Evolutionary conservation across 495 filamentous ascomycete species (phyloP).

Genomic region (Penicilliopsis zonata): DNA sequence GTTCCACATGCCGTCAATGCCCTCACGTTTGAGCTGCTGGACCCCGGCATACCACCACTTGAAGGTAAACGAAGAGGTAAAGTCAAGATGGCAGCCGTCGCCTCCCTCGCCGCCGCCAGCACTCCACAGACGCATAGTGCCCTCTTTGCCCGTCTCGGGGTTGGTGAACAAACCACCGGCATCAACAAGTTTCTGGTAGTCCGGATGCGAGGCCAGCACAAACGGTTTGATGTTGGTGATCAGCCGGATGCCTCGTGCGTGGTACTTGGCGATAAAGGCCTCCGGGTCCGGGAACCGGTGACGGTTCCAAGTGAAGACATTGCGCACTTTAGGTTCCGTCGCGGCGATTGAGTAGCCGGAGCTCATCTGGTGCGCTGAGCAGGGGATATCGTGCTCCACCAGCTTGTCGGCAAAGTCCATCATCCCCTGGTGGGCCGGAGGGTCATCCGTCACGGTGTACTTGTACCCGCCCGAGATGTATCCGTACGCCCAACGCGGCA

Average conservation of each 20-base stretch:
- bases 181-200: constrained; percentile 42
- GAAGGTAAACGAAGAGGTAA: constrained; percentile 50
- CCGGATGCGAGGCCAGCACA: constrained; percentile 49
- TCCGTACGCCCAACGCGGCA: constrained; percentile 56
- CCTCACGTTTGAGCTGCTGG: constrained; percentile 42
- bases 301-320: constrained; percentile 60
- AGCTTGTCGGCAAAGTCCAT: constrained; percentile 48
- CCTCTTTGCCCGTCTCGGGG: constrained; percentile 36
- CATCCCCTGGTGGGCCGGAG: constrained; percentile 43
- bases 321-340: constrained; percentile 50
- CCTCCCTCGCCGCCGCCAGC: constrained; percentile 54
- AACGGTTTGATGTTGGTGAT: constrained; percentile 65
- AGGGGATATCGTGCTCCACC: constrained; percentile 52
- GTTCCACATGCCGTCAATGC: constrained; percentile 64
- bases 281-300: constrained; percentile 55
- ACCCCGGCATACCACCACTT: constrained; percentile 59
- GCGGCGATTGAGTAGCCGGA: constrained; percentile 60
- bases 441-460: constrained; percentile 52
- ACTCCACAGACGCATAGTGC: constrained; percentile 52
- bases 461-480: constrained; percentile 60
- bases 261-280: constrained; percentile 45
- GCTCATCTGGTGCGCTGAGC: constrained; percentile 59
- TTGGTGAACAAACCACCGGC: constrained; percentile 49
- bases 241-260: constrained; percentile 48
- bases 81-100: constrained; percentile 59